phyloP scores from a whole-genome alignment of 306 rosid species.

The Canavalia ensiformis region DNA sequence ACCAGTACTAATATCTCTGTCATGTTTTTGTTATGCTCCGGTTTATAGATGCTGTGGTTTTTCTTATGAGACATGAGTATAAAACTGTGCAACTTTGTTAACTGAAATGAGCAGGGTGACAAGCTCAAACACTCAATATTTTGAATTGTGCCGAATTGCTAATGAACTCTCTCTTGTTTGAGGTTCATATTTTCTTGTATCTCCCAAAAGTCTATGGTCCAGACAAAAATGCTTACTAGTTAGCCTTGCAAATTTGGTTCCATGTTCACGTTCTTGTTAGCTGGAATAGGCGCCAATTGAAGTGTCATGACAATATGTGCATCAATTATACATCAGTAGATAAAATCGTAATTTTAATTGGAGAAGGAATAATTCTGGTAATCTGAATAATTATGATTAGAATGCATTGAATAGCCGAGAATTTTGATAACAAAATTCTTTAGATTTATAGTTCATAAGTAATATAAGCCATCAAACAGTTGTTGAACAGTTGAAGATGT shows the following conservation, averaged over 20 bases:
- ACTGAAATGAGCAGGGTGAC: background rate
- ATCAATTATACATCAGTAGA: background rate
- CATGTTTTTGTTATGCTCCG: background rate
- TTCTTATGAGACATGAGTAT: background rate
- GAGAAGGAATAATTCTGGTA: background rate
- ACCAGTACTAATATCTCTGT: background rate
- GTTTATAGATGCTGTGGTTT: background rate
- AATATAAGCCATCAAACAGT: background rate
- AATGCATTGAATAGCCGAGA: background rate
- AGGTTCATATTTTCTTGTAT: background rate
- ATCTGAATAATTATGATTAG: background rate
- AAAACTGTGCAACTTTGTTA: background rate
- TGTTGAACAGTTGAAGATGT: background rate
- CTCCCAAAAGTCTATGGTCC: background rate
- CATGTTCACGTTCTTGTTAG: background rate
- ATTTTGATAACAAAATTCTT: background rate
- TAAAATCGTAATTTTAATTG: background rate
- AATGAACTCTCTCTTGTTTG: background rate
- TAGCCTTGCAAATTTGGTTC: conserved; percentile 3
- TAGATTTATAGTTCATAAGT: background rate
- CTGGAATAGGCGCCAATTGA: background rate
- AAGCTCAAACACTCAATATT: background rate
- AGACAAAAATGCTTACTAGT: background rate
- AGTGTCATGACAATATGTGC: background rate
- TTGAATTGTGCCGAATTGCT: background rate